Percentiles rank a stretch among this genome's conserved stretches.
Conservation (phyloP, 495 filamentous ascomycete species). For the Xylaria cubensis region DNA sequence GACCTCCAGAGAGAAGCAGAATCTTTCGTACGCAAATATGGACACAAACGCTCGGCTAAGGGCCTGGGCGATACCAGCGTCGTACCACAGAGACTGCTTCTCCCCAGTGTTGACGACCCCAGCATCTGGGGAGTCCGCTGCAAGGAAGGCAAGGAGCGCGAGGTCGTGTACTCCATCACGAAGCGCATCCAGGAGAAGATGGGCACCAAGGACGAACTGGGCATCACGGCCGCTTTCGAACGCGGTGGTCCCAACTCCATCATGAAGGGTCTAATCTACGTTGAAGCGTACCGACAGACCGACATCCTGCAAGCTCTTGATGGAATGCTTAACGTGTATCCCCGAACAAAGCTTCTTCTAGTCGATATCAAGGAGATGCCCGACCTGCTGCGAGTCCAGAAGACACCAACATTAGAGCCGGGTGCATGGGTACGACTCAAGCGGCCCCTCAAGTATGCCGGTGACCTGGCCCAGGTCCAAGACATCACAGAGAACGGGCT, state of each 20-base stretch:
- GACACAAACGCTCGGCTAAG: constrained; percentile 55
- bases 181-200: constrained; percentile 82
- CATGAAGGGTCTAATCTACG: constrained; percentile 94
- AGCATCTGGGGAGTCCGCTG: constrained; percentile 94
- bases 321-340: constrained; percentile 84
- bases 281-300: constrained; percentile 85
- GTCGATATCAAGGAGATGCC: constrained; percentile 99
- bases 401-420: constrained; percentile 82
- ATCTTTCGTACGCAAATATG: constrained; percentile 82
- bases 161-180: constrained; percentile 83
- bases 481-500: constrained; percentile 93
- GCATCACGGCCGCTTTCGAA: constrained; percentile 89
- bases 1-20: constrained; percentile 95
- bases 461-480: constrained; percentile 91
- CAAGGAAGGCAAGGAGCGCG: constrained; percentile 92
- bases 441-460: constrained; percentile 78
- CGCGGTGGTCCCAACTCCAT: constrained; percentile 70
- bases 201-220: constrained; percentile 74
- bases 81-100: constrained; percentile 84
- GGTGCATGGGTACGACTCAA: constrained; percentile 92
- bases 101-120: constrained; percentile 93
- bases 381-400: constrained; percentile 86
- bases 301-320: constrained; percentile 84
- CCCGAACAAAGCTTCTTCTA: constrained; percentile 78
- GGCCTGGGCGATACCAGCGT: constrained; percentile 67